Evolutionary conservation across 148 eudicot species (phyloP), one percentile per base, ranked within the genome.

Genomic region (Rhododendron simsii): DNA sequence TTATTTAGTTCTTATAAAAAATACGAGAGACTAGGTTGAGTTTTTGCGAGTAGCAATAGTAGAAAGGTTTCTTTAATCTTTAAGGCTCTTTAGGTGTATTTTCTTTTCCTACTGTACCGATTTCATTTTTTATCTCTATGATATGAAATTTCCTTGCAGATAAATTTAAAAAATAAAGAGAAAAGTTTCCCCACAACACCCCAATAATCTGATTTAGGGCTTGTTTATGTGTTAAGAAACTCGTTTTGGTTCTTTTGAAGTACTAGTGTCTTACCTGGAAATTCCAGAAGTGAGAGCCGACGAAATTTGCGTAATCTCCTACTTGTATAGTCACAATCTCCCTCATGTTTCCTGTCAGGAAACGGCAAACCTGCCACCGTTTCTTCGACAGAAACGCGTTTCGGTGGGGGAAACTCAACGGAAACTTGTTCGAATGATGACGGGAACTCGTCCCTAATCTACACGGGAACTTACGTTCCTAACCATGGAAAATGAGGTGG

Each of bases 201-300:
- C 5, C 51, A 65, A n/a, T 9, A 10, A 10, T 67, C 6, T 11
- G 18, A 69, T 10, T 26, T 71, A 71, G 76, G 37, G 37, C 39
- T 26, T 11, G 75, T n/a, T 1, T 28, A 67, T 15, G 21, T 67
- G 26, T 10, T 28, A 35, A 67, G 15, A 12, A 61, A 11, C 7
- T 67, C 3, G 2, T 61, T 65, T 47, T 9, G 2, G 55, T 65
- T 13, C 0, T 71, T 30, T 71, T 5, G 16, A 30, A 71, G 16
- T 30, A 30, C 0, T 5, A 14, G 39, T 71, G 5, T 71, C 39
- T 71, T 89, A 95, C 99, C 99, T 96, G 98, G 86, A 96, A 95
- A 81, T 96, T 96, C 98, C 99, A 96, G 86, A 93, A 96, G 89
- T 95, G 98, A 41, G 98, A 96, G 33, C 99, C 99, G 71, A 96